Conservation (phyloP, 2,329 filamentous ascomycete genomes). For the Eurotiales sp. region DNA sequence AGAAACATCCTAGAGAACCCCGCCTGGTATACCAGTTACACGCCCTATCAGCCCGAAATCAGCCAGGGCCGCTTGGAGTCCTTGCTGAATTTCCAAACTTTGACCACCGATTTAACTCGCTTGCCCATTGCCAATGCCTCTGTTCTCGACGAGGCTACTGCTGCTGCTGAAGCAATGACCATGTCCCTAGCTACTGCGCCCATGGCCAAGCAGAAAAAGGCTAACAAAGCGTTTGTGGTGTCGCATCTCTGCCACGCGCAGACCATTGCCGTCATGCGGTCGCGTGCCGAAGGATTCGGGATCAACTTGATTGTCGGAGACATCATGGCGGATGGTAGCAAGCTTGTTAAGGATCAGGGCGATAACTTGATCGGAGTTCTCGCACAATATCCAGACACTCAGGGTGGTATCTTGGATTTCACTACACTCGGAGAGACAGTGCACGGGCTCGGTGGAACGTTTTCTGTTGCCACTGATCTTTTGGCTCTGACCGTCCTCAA, state of each 20-base stretch:
- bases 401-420: constrained; percentile 75
- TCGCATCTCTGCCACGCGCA: constrained; percentile 79
- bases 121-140: constrained; percentile 88
- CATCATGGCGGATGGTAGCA: constrained; percentile 61
- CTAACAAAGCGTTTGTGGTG: constrained; percentile 78
- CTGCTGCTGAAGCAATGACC: constrained; percentile 93
- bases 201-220: constrained; percentile 65
- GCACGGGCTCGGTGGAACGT: constrained; percentile 71
- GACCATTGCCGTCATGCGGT: constrained; percentile 77
- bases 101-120: constrained; percentile 83
- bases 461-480: constrained; percentile 86
- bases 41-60: constrained; percentile 95
- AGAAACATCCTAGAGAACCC: constrained; percentile 89
- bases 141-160: constrained; percentile 84
- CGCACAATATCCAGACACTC: constrained; percentile 91
- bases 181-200: constrained; percentile 77
- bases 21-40: constrained; percentile 97
- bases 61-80: constrained; percentile 92
- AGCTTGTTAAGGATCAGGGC: constrained; percentile 68
- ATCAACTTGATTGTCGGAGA: constrained; percentile 74
- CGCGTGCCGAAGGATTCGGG: constrained; percentile 86
- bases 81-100: constrained; percentile 90
- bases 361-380: constrained; percentile 83
- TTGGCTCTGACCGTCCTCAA: constrained; percentile 82
- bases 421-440: constrained; percentile 68